Conservation (phyloP, 495 filamentous ascomycete genomes). For the Cercophora sp. region DNA sequence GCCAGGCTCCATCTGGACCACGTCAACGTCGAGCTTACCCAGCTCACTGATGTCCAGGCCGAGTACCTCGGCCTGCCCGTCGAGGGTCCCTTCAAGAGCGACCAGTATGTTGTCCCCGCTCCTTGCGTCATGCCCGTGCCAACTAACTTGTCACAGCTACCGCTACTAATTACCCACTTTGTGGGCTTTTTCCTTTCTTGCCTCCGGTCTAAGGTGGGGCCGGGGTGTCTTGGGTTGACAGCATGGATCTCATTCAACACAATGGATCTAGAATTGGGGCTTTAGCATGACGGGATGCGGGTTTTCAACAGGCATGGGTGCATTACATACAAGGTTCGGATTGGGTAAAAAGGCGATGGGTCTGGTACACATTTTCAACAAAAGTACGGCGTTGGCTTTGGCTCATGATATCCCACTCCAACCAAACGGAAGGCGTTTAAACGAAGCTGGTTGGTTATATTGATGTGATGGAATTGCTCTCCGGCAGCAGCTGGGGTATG, state of each 20-base stretch:
- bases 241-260: slow-evolving; percentile 28
- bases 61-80: slow-evolving; percentile 85
- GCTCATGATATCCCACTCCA: slow-evolving; percentile 43
- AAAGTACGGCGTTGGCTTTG: slow-evolving; percentile 52
- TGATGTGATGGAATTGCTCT: slow-evolving; percentile 13
- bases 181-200: slow-evolving; percentile 1
- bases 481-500: slow-evolving; percentile 11
- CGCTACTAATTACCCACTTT: slow-evolving; percentile 47
- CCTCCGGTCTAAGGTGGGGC: slow-evolving; percentile 11
- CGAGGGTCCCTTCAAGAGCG: slow-evolving; percentile 92
- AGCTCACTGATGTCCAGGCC: slow-evolving; percentile 77
- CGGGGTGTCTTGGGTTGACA: slow-evolving; percentile 4
- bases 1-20: slow-evolving; percentile 88
- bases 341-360: slow-evolving; percentile 41
- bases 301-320: slow-evolving; percentile 50
- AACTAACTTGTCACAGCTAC: slow-evolving; percentile 46
- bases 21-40: slow-evolving; percentile 90
- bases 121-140: neutral
- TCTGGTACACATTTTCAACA: slow-evolving; percentile 52
- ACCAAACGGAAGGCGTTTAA: slow-evolving; percentile 33
- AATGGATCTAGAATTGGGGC: slow-evolving; percentile 16
- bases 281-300: slow-evolving; percentile 6
- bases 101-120: slow-evolving; percentile 52
- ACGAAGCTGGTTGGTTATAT: slow-evolving; percentile 22
- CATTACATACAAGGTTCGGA: slow-evolving; percentile 41